These are phyloP conservation scores for Eucalyptus decipiens DNA, from an alignment of 345 rosid species.

Conservation along the genomic window DNA sequence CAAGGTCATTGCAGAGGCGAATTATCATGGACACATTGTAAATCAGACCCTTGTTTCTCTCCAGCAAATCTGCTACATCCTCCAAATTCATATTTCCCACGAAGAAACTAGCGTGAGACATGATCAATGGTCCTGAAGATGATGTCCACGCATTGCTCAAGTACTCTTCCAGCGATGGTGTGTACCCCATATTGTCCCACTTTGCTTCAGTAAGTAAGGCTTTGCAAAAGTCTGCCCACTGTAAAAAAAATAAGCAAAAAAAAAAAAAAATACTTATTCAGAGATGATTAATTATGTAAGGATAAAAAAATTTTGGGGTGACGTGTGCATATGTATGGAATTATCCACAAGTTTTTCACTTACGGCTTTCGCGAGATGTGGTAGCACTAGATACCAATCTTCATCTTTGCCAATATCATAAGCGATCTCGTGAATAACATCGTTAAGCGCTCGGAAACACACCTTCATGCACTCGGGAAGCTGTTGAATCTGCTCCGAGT, in stretches of 20 bases:
- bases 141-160: conserved; percentile 27
- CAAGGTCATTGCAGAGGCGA: conserved; percentile 40
- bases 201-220: conserved; percentile 34
- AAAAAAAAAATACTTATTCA: background rate
- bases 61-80: background rate
- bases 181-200: conserved; percentile 19
- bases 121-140: conserved; percentile 19
- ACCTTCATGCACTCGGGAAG: conserved; percentile 34
- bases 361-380: conserved; percentile 28
- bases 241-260: background rate
- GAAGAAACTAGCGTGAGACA: conserved; percentile 6
- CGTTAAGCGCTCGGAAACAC: conserved; percentile 18
- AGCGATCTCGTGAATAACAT: conserved; percentile 14
- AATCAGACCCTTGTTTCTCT: conserved; percentile 6
- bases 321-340: too few relatives aligned
- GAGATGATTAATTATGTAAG: background rate
- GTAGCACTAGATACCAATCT: background rate
- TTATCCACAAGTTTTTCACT: background rate
- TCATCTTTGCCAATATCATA: conserved; percentile 12
- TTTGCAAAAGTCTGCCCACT: conserved; percentile 52
- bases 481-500: background rate
- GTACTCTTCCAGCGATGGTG: conserved; percentile 30
- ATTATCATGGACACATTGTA: conserved; percentile 18
- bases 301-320: background rate
- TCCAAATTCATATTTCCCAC: background rate